phyloP scores from a whole-genome alignment of 2,329 filamentous ascomycete species.

The Monilinia laxa region DNA sequence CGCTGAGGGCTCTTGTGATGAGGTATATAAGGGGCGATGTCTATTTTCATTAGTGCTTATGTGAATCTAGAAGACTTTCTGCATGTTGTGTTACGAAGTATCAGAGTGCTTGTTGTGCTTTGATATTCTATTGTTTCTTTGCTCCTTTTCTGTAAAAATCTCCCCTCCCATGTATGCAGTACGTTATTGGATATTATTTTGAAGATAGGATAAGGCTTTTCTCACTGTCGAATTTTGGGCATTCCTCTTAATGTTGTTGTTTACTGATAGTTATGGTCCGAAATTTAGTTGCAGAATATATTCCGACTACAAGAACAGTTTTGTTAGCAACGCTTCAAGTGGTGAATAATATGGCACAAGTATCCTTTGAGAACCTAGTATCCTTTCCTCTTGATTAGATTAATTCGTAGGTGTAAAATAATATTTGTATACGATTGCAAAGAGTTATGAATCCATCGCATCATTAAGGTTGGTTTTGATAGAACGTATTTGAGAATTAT shows the following conservation, averaged over 20 bases:
- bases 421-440: too few species aligned
- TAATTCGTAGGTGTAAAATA: too few species aligned
- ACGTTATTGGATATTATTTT: neutral
- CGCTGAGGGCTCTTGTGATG: neutral
- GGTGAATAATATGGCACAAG: too few species aligned
- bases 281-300: too few species aligned
- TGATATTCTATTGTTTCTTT: neutral
- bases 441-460: too few species aligned
- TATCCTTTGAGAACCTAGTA: too few species aligned
- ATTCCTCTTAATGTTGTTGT: neutral
- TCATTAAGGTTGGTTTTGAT: too few species aligned
- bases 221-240: neutral
- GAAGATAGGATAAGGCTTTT: neutral
- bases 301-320: too few species aligned
- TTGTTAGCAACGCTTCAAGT: neutral
- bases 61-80: neutral
- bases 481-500: too few species aligned
- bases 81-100: too few species aligned
- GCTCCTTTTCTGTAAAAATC: neutral
- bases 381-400: too few species aligned
- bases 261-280: neutral
- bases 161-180: neutral
- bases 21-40: neutral
- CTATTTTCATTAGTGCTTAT: accelerated
- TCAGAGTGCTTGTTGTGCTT: neutral